A percentile compares a stretch with the other conserved stretches of the same genome.
Evolutionary conservation across 768 basidiomycete species (phyloP).

Genomic region (Pulveroboletus ravenelii): DNA sequence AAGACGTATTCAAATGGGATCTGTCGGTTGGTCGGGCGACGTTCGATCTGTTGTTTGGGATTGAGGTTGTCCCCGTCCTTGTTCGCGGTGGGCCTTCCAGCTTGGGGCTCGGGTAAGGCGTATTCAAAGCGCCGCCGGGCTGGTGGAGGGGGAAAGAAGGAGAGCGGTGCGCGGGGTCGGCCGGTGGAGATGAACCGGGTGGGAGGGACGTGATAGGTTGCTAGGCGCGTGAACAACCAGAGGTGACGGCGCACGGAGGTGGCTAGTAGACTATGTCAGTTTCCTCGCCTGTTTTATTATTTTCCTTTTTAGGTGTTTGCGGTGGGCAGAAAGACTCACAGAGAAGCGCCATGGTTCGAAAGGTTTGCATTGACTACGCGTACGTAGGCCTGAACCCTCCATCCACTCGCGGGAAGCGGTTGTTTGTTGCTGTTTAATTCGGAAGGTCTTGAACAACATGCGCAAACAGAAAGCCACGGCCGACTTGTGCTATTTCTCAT

Average conservation of each 20-base stretch:
- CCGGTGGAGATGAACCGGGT: conserved; percentile 8
- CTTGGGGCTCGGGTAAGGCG: background rate
- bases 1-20: conserved; percentile 43
- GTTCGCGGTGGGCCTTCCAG: background rate
- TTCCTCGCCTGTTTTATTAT: no score
- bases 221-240: conserved; percentile 1
- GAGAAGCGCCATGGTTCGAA: conserved; percentile 5
- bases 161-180: background rate
- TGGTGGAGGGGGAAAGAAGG: conserved; percentile 4
- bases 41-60: background rate
- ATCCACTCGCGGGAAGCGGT: conserved; percentile 5
- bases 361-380: background rate
- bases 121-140: conserved; percentile 13
- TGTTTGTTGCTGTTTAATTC: conserved; percentile 27
- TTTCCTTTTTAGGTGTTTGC: background rate
- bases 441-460: conserved; percentile 23
- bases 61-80: background rate
- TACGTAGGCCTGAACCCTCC: background rate
- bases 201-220: conserved; percentile 1
- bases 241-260: conserved; percentile 1
- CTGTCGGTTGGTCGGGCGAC: conserved; percentile 31
- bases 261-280: background rate
- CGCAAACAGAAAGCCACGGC: conserved; percentile 9
- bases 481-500: background rate
- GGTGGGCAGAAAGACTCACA: conserved; percentile 1